Base-by-base conservation (phyloP, 345 rosid genomes). In the Hibiscus trionum region DNA sequence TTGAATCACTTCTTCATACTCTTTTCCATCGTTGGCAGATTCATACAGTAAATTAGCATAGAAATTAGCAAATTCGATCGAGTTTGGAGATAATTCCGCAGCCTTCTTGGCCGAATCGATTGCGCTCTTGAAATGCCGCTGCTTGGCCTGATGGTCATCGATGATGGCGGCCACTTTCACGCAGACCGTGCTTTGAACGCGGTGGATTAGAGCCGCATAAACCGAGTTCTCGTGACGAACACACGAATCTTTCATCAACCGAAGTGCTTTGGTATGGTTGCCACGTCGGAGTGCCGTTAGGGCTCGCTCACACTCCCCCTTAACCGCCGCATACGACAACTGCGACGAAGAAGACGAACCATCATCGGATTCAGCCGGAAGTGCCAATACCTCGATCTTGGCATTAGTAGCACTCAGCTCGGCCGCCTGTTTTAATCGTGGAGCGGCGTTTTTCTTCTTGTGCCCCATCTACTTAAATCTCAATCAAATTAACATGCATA, bases 281-380 rank as follows among this genome's bases (percentile, higher is more conserved):
- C 99, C 99, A 0, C 93, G 82, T 72, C 87, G 93, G 17, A 92
- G 84, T n/a, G 97, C 85, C 33, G 80, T 86, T 11, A 90, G 82
- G 49, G 99, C 96, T 58, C 92, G 88, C 80, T 89, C 97, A 80
- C 96, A 95, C 73, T 95, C 97, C 0, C 57, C 75, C 87, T 90
- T 90, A 79, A 90, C 77, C 31, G 78, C 74, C 17, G 81, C 65
- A 79, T 74, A 33, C 37, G 37, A 33, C 37, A 33, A 33, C 37
- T 4, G 37, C 37, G 80, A 73, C 64, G 16, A 49, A 50, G 55
- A 16, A 49, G 16, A 49, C 21, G 86, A 79, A 5, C 55, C 78
- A 31, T 75, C 80, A 52, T 75, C 80, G 31, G 78, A 66, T 68
- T 75, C 78, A 14, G 61, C 69, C 56, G 75, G 55, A 75, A 52